These are phyloP conservation scores for Pittosporum tobira DNA, from an alignment of 129 eudicot genomes.

Conservation along the genomic window DNA sequence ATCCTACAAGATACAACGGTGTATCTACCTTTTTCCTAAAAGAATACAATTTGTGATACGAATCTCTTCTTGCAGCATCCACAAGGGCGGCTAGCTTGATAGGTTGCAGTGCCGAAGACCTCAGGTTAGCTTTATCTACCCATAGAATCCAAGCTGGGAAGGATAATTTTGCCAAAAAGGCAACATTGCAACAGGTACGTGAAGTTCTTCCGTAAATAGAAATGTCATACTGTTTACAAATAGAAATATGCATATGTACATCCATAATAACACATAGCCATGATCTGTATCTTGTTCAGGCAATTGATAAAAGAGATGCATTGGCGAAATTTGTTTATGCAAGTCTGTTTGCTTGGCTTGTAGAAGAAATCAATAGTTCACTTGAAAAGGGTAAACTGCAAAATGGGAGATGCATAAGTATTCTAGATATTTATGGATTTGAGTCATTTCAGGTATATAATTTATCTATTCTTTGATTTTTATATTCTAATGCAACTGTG, in stretches of 20 bases:
- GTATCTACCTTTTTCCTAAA: too few relatives aligned
- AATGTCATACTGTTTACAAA: too few relatives aligned
- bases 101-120: constrained; percentile 61
- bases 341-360: constrained; percentile 79
- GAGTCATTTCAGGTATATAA: constrained; percentile 74
- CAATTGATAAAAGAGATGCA: constrained; percentile 76
- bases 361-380: constrained; percentile 54
- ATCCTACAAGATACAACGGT: too few relatives aligned
- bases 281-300: constrained; percentile 31
- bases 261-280: constrained; percentile 1
- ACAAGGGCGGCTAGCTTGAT: constrained; percentile 62
- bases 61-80: constrained; percentile 43
- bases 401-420: constrained; percentile 63
- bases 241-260: background rate
- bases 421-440: constrained; percentile 80
- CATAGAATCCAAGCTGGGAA: constrained; percentile 49
- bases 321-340: constrained; percentile 73
- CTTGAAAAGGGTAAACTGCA: constrained; percentile 41
- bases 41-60: too few relatives aligned
- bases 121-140: constrained; percentile 57
- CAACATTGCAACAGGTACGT: constrained; percentile 70
- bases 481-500: background rate
- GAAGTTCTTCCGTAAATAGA: constrained; percentile 7
- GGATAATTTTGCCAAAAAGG: constrained; percentile 35
- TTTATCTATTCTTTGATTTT: background rate